phyloP scores from a whole-genome alignment of 2,329 filamentous ascomycete species.

The Colletotrichum chrysophilum region DNA sequence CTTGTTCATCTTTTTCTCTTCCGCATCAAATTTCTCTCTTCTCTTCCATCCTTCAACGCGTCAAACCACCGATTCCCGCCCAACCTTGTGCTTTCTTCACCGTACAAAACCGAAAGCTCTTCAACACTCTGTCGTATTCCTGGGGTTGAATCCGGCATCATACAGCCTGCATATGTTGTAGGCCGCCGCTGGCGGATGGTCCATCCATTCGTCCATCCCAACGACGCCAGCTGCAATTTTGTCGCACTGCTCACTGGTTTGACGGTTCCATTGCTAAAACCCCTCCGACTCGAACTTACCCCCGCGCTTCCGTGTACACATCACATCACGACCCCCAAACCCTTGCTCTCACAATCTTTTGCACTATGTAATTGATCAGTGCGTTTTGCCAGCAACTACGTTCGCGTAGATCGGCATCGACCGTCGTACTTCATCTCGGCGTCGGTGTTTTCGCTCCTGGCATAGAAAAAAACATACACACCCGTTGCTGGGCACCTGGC shows the following conservation, averaged over 20 bases:
- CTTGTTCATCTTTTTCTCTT: not conserved
- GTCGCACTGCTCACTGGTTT: not conserved
- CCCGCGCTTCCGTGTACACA: not conserved
- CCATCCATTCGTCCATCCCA: not conserved
- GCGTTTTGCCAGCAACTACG: constrained; percentile 15
- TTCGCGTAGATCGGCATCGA: constrained; percentile 20
- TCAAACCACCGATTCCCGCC: not conserved
- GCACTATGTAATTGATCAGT: not conserved
- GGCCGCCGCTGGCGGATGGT: not conserved
- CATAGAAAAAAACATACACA: constrained; percentile 17
- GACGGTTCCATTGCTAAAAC: not conserved
- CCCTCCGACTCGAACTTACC: not conserved
- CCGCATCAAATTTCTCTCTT: not conserved
- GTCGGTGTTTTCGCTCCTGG: constrained; percentile 24
- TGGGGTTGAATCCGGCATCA: not conserved
- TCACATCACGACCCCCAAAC: not conserved
- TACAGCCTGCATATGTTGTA: not conserved
- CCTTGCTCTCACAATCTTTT: not conserved
- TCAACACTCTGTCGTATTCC: not conserved
- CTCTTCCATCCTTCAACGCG: not conserved
- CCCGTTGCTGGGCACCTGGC: constrained; percentile 26
- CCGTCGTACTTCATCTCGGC: not conserved
- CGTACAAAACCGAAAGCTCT: not conserved
- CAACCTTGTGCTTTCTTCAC: not conserved
- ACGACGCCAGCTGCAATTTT: not conserved